These are phyloP conservation scores for Penicillium subrubescens DNA, from an alignment of 495 filamentous ascomycete species.

Conservation along the genomic window DNA sequence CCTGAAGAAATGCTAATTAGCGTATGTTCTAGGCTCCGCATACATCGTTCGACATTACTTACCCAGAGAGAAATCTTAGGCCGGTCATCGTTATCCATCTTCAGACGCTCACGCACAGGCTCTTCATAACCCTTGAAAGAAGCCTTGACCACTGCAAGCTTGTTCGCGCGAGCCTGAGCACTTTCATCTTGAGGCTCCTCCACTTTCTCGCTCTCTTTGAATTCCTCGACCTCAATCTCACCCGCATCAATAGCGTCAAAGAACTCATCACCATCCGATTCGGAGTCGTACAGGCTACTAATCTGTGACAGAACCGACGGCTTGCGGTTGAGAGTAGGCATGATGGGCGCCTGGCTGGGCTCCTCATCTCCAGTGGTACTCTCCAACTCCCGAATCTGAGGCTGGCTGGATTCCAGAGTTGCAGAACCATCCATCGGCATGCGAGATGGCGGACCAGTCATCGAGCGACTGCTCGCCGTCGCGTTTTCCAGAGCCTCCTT, in stretches of 20 bases:
- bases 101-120: conserved; percentile 71
- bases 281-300: conserved; percentile 68
- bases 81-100: conserved; percentile 88
- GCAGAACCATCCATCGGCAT: conserved; percentile 16
- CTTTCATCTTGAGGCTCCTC: conserved; percentile 47
- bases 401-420: conserved; percentile 23
- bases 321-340: conserved; percentile 27
- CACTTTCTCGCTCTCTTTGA: conserved; percentile 53
- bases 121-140: conserved; percentile 93
- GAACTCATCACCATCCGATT: conserved; percentile 90
- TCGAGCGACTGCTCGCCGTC: conserved; percentile 46
- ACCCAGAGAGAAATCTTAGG: conserved; percentile 97
- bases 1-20: conserved; percentile 52
- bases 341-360: conserved; percentile 5
- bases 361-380: conserved; percentile 11
- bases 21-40: not conserved
- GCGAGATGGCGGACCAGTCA: conserved; percentile 33
- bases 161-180: conserved; percentile 50
- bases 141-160: conserved; percentile 60
- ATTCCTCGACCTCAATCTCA: conserved; percentile 74
- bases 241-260: conserved; percentile 96
- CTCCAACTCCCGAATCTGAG: conserved; percentile 19
- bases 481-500: conserved; percentile 78
- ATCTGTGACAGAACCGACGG: conserved; percentile 36
- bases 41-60: conserved; percentile 35